Percentiles rank a stretch among this genome's conserved stretches.
Conservation (phyloP, 1,284 basidiomycete genomes). For the Apiotrichum gracile region DNA sequence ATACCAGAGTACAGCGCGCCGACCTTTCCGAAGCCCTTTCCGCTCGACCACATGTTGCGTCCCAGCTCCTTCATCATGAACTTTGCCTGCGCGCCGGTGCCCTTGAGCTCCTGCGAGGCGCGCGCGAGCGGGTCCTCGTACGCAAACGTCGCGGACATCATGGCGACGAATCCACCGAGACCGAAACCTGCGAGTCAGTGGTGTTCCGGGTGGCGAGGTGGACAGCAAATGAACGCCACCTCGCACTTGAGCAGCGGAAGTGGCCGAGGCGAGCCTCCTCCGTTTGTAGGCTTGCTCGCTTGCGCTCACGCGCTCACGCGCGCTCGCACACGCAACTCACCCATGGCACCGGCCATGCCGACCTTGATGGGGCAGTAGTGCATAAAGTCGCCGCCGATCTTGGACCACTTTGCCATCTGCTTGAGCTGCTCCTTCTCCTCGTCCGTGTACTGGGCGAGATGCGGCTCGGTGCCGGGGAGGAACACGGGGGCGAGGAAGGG, state of each 20-base stretch:
- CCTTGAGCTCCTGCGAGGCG: conserved; percentile 49
- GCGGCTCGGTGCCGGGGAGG: conserved; percentile 49
- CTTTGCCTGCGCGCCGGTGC: conserved; percentile 56
- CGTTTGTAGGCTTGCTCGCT: too few species aligned
- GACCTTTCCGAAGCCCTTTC: conserved; percentile 91
- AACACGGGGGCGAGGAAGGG: conserved; percentile 42
- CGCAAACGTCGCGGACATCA: conserved; percentile 91
- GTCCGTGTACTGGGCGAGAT: conserved; percentile 74
- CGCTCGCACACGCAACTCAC: conserved; percentile 57
- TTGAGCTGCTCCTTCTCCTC: conserved; percentile 65
- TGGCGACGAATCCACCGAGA: conserved; percentile 88
- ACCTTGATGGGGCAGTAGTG: conserved; percentile 82
- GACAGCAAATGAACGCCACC: too few species aligned
- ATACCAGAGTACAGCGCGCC: conserved; percentile 88
- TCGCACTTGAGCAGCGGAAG: too few species aligned
- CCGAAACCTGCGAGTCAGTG: conserved; percentile 61
- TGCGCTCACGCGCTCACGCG: too few species aligned
- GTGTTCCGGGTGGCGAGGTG: background rate
- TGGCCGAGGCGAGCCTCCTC: too few species aligned
- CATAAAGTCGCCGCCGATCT: conserved; percentile 63
- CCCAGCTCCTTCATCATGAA: conserved; percentile 94
- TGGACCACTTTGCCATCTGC: conserved; percentile 69
- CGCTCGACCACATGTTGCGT: conserved; percentile 79
- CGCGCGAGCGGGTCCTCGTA: conserved; percentile 89
- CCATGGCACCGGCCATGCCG: conserved; percentile 67